These are phyloP conservation scores for Candida methanosorbosa DNA, from an alignment of 805 yeast genomes.

Conservation along the genomic window DNA sequence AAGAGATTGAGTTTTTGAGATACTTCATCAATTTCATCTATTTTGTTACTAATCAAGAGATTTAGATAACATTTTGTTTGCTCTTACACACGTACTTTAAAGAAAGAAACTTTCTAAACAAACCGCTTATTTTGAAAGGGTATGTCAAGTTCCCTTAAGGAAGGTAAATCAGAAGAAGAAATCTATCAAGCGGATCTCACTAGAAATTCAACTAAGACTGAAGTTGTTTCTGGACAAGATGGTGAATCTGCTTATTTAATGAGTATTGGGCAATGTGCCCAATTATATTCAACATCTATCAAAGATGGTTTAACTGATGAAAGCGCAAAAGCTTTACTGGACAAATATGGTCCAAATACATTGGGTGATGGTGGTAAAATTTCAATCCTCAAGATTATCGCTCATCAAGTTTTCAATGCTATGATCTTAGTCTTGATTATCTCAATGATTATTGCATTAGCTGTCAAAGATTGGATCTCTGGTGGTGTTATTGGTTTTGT, in stretches of 20 bases:
- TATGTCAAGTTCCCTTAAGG: neutral
- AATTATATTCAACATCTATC: constrained; percentile 26
- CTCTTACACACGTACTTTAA: too few species aligned
- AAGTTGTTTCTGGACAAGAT: neutral
- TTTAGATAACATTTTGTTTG: too few species aligned
- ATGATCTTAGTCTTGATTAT: constrained; percentile 68
- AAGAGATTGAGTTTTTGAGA: too few species aligned
- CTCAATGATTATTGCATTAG: constrained; percentile 63
- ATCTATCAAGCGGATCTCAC: too few species aligned
- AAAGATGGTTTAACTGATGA: constrained; percentile 37
- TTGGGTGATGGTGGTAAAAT: constrained; percentile 54
- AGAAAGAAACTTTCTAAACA: too few species aligned
- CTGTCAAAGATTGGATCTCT: constrained; percentile 70
- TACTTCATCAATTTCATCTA: too few species aligned
- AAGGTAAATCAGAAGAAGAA: neutral
- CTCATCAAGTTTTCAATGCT: constrained; percentile 68
- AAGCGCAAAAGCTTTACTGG: constrained; percentile 21
- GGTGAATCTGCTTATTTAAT: constrained; percentile 11
- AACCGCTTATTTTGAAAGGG: too few species aligned
- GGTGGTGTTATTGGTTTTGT: constrained; percentile 76
- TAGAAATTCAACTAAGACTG: neutral
- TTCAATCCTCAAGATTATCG: constrained; percentile 43
- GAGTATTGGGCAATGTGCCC: constrained; percentile 9
- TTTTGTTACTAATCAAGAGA: too few species aligned
- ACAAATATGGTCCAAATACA: constrained; percentile 45